Base-by-base conservation (phyloP, 2,329 filamentous ascomycete species). In the Ilyonectria mors-panacis region DNA sequence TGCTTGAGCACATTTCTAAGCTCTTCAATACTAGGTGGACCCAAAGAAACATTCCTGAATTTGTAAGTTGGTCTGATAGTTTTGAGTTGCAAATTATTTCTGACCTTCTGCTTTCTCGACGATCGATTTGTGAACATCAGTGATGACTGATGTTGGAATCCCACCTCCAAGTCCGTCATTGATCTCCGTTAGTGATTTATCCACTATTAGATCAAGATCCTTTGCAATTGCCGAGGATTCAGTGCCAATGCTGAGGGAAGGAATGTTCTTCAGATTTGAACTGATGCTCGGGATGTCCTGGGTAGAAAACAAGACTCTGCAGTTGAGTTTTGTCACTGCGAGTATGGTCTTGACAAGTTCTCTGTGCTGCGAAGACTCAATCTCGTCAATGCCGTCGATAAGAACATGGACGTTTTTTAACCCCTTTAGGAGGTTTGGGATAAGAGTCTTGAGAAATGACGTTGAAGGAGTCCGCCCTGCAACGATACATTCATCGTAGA, bases 1-100 rank as follows among this genome's bases (percentile, higher is more conserved):
- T 21, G 30, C 47, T 45, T 7, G 19, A n/a, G 3, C 23, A 37
- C 3, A 4, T 33, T 35, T 30, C n/a, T 2, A 62, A 37, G 6
- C 55, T 28, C 23, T 55, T 15, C 13, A 63, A 21, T 6, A 63
- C 39, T 10, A 63, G 45, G 17, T 48, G n/a, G 4, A 63, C 59
- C 59, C 51, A 63, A 23, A 63, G 59, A 33, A 63, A 57, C 59
- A 63, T 63, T 48, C 51, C 42, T 63, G 7, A 3, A 17, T 30
- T 35, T 17, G 3, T 26, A 6, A 30, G 12, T 50, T 6, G 8
- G 15, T 39, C 8, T 15, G 37, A 9, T 23, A n/a, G 30, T 21
- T 7, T 8, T n/a, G 5, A 8, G 39, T 6, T 7, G 7, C 7
- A 42, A 7, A 3, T 3, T 35, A 17, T n/a, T 9, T 19, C n/a